Evolutionary conservation across 2,329 filamentous ascomycete species (phyloP).

Genomic region (Apiospora arundinis): DNA sequence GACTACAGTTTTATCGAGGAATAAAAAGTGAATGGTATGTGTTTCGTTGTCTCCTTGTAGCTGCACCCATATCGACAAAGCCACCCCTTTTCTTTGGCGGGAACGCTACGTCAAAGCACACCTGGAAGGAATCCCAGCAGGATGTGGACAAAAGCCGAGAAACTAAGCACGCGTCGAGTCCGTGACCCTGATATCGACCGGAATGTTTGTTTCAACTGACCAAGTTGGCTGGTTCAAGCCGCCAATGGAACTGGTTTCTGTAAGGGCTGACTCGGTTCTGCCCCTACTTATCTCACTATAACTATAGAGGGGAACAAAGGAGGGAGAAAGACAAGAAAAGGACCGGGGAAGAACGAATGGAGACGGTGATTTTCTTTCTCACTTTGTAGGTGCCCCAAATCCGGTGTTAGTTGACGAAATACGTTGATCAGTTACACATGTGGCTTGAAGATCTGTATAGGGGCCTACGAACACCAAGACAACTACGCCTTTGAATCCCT

Average conservation of each 20-base stretch:
- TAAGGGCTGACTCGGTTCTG: not conserved
- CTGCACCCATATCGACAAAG: not conserved
- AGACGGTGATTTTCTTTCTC: not conserved
- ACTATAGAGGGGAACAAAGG: not conserved
- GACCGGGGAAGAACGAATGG: not conserved
- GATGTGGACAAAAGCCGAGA: not conserved
- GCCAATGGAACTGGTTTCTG: too few species aligned
- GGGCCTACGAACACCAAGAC: too few species aligned
- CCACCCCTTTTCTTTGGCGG: not conserved
- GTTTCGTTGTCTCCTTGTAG: not conserved
- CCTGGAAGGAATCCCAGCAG: not conserved
- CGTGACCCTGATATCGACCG: not conserved
- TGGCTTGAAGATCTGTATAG: too few species aligned
- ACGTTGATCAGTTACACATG: too few species aligned
- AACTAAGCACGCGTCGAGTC: not conserved
- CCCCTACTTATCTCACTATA: not conserved
- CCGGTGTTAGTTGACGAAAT: not conserved
- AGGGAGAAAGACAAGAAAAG: not conserved
- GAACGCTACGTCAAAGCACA: not conserved
- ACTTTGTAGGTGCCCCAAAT: not conserved
- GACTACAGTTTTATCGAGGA: not conserved
- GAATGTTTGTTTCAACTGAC: not conserved
- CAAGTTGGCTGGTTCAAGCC: not conserved
- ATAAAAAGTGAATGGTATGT: too few species aligned
- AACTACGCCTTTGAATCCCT: too few species aligned